Base-by-base conservation (phyloP, 2,329 filamentous ascomycete species). In the Colletotrichum noveboracense region DNA sequence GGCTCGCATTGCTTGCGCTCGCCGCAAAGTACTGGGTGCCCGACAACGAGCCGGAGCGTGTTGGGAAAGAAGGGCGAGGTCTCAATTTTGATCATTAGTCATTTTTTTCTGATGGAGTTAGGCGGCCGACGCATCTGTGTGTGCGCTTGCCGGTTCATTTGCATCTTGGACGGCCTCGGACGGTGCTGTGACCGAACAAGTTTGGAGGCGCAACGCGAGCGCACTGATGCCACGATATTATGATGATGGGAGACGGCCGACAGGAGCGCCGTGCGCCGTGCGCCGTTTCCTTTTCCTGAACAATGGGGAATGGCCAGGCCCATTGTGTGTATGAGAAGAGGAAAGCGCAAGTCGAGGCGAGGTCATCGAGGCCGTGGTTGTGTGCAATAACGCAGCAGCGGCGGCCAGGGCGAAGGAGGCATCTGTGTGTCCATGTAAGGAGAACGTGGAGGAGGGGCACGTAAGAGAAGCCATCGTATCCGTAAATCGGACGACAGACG, bases 171-270 rank as follows among this genome's bases (percentile, higher is more conserved):
- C 36, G 72, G 48, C 73, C 75, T 77, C 75, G 75, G 75, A 76
- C 73, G 48, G 48, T 58, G 75, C 75, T 76, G 75, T 77, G 75
- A 77, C 75, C 36, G 28, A 60, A 26, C 30, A 66, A 56, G 75
- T 68, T 76, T 76, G 68, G 75, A 73, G 65, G 61, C 65, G 58
- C 34, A 74, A 73, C 21, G 21, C 60, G 60, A 76, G 55, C 70
- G 70, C 74, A 76, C 70, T 66, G 74, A 76, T 74, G 56, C 70
- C 30, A 26, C 30, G 56, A 58, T n/a, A 55, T 66, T 18, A 26
- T 66, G 61, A 58, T 26, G 65, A 38, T 26, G 36, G 36, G 36
- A 16, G 30, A 36, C 13, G 58, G 43, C 30, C 60, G 71, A 70
- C 43, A 65, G 64, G 38, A 48, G 64, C 48, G 73, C 56, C 69